Evolutionary conservation across 1,139 yeast genomes (phyloP), one percentile per base, ranked within the genome.

Genomic region (Yamadazyma oceani): DNA sequence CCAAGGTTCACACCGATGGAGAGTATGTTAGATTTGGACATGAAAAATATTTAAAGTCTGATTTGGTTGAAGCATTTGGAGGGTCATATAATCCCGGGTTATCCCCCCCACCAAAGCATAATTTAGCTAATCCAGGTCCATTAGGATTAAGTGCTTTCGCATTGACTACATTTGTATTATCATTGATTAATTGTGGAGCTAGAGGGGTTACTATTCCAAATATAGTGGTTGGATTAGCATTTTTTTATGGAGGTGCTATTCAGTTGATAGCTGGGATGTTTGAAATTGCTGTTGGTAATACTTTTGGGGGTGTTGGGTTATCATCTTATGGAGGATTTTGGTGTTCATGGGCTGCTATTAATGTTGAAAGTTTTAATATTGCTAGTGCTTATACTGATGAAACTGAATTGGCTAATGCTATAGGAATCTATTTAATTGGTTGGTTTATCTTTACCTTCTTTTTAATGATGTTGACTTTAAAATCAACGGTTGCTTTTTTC

Each of bases 301-400:
- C 96, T 39, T 89, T 88, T 69, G 96, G 95, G 80, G 96, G 88
- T 43, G 78, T 86, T 37, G 95, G 95, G 3, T 73, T 88, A 43
- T 65, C 83, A 17, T 83, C 94, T 5, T 89, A 70, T 57, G 96
- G 95, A 44, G 95, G 92, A 1, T 89, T 88, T 64, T 89, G 97
- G 97, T 72, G 86, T 60, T 71, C 90, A 31, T 85, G 78, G 62
- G 94, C 80, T 45, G 90, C 92, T 19, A 74, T 89, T 43, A 69
- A 78, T 45, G 78, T 82, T 39, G 80, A 82, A 26, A 73, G 84
- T 54, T 89, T 89, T 61, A 90, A 92, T 34, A 84, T 89, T 45
- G 65, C 60, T 15, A 66, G 69, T 3, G 81, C 92, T 11, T 81
- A 76, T 50, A 73, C 63, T 26, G 64, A 67, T 34, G 61, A 54